These are phyloP conservation scores for Monosporozyma servazzii DNA, from an alignment of 805 yeast species.

Conservation along the genomic window DNA sequence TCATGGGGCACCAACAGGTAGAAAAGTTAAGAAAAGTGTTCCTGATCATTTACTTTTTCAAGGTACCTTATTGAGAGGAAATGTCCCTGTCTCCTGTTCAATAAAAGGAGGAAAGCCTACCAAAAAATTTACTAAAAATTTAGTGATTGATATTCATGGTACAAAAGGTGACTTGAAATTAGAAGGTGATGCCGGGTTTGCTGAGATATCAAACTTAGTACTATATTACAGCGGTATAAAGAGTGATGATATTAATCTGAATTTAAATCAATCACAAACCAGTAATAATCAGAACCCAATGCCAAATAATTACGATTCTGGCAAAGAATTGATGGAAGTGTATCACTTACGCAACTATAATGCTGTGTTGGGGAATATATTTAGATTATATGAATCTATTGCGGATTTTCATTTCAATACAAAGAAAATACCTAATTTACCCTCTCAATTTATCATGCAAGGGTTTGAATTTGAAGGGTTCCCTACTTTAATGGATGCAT, in stretches of 20 bases:
- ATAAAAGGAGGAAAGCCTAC: constrained; percentile 29
- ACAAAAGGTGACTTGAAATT: constrained; percentile 27
- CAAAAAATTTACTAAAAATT: constrained; percentile 26
- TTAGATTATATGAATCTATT: constrained; percentile 25
- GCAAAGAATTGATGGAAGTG: constrained; percentile 25
- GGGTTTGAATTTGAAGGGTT: constrained; percentile 25
- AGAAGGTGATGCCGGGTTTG: constrained; percentile 30
- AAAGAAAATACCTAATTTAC: constrained; percentile 14
- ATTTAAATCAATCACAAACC: neutral
- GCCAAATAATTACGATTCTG: constrained; percentile 13
- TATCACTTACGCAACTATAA: constrained; percentile 27
- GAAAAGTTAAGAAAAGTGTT: constrained; percentile 17
- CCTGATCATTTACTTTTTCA: constrained; percentile 28
- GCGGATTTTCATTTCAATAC: constrained; percentile 26
- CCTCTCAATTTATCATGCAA: constrained; percentile 21
- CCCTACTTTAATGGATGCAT: constrained; percentile 24
- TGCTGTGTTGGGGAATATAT: constrained; percentile 25
- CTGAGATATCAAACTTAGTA: constrained; percentile 26
- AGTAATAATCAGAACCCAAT: neutral
- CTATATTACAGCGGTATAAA: constrained; percentile 25
- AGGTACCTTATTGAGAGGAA: constrained; percentile 21
- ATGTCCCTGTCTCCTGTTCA: constrained; percentile 25
- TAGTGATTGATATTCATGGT: constrained; percentile 29
- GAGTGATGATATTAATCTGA: constrained; percentile 8
- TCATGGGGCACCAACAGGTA: constrained; percentile 15